Evolutionary conservation across 345 rosid genomes (phyloP), one percentile per base, ranked within the genome.

Genomic region (Moricandia moricandioides): DNA sequence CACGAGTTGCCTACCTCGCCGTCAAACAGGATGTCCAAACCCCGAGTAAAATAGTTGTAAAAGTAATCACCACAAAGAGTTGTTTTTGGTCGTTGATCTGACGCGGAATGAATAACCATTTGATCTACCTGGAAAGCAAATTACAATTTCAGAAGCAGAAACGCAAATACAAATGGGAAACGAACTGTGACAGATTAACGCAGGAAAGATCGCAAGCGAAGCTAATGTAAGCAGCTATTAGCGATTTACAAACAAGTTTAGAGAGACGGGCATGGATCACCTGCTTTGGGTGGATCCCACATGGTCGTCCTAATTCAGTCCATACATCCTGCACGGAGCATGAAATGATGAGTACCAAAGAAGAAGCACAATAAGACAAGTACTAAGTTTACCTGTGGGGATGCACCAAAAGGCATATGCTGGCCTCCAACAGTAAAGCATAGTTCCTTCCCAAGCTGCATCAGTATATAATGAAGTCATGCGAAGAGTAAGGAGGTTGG

Each of bases 271-370:
- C 27, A 31, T 56, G 35, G 2, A 43, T 30, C 71, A 92, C 99
- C 99, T 92, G 98, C 83, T 95, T 95, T 65, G 93, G 97, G 79
- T 95, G 94, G 74, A 95, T 89, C 70, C 97, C 99, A 81, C 97
- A 92, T 31, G 99, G 99, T 67, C 97, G 91, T 56, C 98, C 99
- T 82, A 95, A 70, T 73, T 95, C 99, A 72, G 93, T 90, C 97
- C 99, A 95, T 54, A 95, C 86, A 85, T 95, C 99, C 97, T 95
- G 86, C 82, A 83, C 12, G 12, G 17, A 78, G 63, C 52, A 60
- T 9, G 9, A 51, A 37, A 65, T 29, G 47, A 65, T 62, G 37
- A 75, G 47, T 51, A 51, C 73, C 34, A 73, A 27, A 59, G 51
- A 59, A 21, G 70, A 68, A 37, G 60, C 58, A 70, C 65, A 45